Evolutionary conservation across 345 rosid species (phyloP).

Genomic region (Schrenkiella parvula): DNA sequence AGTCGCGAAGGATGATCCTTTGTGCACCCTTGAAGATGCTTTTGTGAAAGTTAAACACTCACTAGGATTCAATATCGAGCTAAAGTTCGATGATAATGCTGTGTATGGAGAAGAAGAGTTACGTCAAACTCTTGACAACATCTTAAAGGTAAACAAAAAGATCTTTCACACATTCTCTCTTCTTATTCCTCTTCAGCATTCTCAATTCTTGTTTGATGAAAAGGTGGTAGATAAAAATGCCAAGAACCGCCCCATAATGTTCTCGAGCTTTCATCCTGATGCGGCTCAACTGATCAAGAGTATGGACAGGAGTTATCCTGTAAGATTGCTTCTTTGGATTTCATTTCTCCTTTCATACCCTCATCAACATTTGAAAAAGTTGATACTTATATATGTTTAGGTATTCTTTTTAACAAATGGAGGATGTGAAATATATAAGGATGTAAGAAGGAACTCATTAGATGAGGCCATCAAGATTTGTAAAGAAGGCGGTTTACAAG

Average conservation of each 20-base stretch:
- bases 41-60: conserved; percentile 44
- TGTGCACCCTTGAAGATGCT: conserved; percentile 56
- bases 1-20: conserved; percentile 48
- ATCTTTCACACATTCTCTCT: no score
- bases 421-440: conserved; percentile 48
- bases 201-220: not conserved
- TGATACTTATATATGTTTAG: conserved; percentile 33
- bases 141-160: conserved; percentile 42
- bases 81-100: conserved; percentile 60
- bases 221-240: conserved; percentile 51
- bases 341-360: conserved; percentile 14
- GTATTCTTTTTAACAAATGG: conserved; percentile 72
- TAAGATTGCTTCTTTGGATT: conserved; percentile 41
- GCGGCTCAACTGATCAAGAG: conserved; percentile 47
- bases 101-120: conserved; percentile 50
- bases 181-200: not conserved
- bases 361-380: no score
- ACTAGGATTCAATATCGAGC: conserved; percentile 58
- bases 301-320: conserved; percentile 49
- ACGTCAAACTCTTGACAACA: conserved; percentile 35
- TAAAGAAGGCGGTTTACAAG: conserved; percentile 48
- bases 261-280: conserved; percentile 77
- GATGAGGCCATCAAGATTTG: conserved; percentile 62
- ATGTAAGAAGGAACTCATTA: conserved; percentile 53
- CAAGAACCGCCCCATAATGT: conserved; percentile 39